Percentiles rank a stretch among this genome's conserved stretches.
Conservation (phyloP, 1,284 basidiomycete species). For the Malassezia japonica region DNA sequence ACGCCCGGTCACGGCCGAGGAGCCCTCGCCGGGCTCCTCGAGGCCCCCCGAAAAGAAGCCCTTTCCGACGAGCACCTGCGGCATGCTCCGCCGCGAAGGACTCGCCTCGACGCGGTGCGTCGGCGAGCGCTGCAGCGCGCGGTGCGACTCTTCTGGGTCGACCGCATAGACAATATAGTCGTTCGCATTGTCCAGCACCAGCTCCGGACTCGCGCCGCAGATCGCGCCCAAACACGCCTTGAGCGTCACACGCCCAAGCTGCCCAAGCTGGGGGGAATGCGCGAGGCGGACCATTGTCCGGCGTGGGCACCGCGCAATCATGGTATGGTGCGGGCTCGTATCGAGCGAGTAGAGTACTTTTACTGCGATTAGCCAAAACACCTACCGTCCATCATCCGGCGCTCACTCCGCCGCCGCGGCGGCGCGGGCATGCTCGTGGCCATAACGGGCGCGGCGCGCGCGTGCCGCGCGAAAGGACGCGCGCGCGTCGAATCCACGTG, state of each 20-base stretch:
- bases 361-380: slow-evolving; percentile 21
- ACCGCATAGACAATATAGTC: slow-evolving; percentile 47
- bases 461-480: background rate
- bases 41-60: slow-evolving; percentile 40
- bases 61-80: slow-evolving; percentile 37
- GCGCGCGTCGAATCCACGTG: background rate
- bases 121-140: slow-evolving; percentile 23
- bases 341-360: slow-evolving; percentile 46
- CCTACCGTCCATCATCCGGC: slow-evolving; percentile 15
- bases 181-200: slow-evolving; percentile 31
- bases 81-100: slow-evolving; percentile 16
- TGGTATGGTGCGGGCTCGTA: slow-evolving; percentile 34
- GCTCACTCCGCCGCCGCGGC: slow-evolving; percentile 10
- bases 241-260: slow-evolving; percentile 37
- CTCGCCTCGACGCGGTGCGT: slow-evolving; percentile 13
- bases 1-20: slow-evolving; percentile 36
- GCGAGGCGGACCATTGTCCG: slow-evolving; percentile 27
- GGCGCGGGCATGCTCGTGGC: slow-evolving; percentile 7
- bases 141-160: slow-evolving; percentile 40
- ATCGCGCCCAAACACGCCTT: slow-evolving; percentile 44
- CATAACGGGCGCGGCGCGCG: background rate
- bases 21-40: slow-evolving; percentile 41
- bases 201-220: slow-evolving; percentile 36
- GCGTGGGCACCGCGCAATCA: slow-evolving; percentile 33
- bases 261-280: background rate